Evolutionary conservation across 2,329 filamentous ascomycete species (phyloP), one percentile per base, ranked within the genome.

Genomic region (Epichloe sibirici): DNA sequence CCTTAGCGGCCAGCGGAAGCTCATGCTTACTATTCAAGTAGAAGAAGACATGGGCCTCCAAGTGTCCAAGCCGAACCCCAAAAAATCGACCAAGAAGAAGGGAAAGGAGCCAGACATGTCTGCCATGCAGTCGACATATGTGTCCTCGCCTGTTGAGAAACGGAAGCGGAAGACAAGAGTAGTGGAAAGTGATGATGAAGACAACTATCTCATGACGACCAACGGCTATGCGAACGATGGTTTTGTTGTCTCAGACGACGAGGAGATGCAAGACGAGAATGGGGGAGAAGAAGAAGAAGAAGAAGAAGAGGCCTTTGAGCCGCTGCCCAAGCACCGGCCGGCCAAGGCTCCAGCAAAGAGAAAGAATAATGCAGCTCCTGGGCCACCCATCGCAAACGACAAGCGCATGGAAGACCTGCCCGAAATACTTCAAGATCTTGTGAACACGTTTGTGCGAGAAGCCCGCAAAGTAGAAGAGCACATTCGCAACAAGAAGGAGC

Each of bases 371-470:
- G 31, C 21, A 35, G 21, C 48, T 2, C 57, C 73, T 25, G 79
- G 78, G 2, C 73, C 76, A 34, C 83, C 82, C 1, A 86, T 85
- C 55, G 76, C 74, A 1, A 70, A 69, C 12, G 78, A 84, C 59
- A 65, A 71, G 21, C 74, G 75, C 21, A 71, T 85, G 57, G 70
- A 72, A 17, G 68, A 69, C 17, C 65, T 88, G 2, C 70, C 74
- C 13, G 76, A 81, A 0, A 66, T 83, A 23, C 85, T 90, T 59
- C 73, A 75, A 46, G 75, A 79, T 52, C 67, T 87, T 23, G 72
- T 90, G n/a, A 69, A 77, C 23, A 70, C 75, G 34, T 93, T 91
- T 62, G 74, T 88, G 23, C 63, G 69, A 0, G 74, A 80, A 45
- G 87, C 85, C 1, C 82, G 78, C 59, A 66, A 67, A 21, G 52